A percentile compares a stretch with the other conserved stretches of the same genome.
phyloP scores from a whole-genome alignment of 2,329 filamentous ascomycete genomes.

The Ascochyta pisi region DNA sequence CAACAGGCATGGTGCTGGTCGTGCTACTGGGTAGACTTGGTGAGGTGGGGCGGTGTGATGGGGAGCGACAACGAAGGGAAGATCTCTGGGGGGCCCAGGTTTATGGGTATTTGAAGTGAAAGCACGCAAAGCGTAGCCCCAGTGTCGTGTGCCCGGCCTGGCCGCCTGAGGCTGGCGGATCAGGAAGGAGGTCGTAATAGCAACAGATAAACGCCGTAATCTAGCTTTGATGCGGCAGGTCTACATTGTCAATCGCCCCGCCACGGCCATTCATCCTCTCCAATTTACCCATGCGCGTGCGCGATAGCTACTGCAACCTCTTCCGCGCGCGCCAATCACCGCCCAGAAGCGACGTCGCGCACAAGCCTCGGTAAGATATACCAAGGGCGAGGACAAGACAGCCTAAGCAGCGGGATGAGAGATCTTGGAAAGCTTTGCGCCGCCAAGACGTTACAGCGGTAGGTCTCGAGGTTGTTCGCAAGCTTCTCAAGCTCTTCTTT shows the following conservation, averaged over 20 bases:
- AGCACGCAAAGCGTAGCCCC: slow-evolving; percentile 21
- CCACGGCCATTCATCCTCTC: slow-evolving; percentile 28
- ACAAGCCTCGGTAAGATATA: slow-evolving; percentile 26
- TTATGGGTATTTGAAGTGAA: slow-evolving; percentile 17
- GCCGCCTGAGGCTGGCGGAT: slow-evolving; percentile 19
- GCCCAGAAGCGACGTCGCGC: slow-evolving; percentile 19
- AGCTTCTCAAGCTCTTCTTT: neutral
- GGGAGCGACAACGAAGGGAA: slow-evolving; percentile 24
- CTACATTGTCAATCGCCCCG: slow-evolving; percentile 26
- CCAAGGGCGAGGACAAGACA: slow-evolving; percentile 13
- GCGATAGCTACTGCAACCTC: slow-evolving; percentile 13
- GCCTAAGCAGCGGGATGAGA: slow-evolving; percentile 18
- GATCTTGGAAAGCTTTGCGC: slow-evolving; percentile 17
- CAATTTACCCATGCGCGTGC: slow-evolving; percentile 15
- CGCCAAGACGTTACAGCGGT: neutral
- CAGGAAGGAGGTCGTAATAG: slow-evolving; percentile 28
- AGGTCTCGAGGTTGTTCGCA: neutral
- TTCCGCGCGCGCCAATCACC: slow-evolving; percentile 14
- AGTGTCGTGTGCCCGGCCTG: slow-evolving; percentile 19
- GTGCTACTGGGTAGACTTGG: slow-evolving; percentile 16
- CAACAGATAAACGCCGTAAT: slow-evolving; percentile 16
- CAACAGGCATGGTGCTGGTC: slow-evolving; percentile 35
- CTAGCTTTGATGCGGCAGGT: slow-evolving; percentile 24
- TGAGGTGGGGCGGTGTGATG: slow-evolving; percentile 12
- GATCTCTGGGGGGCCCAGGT: slow-evolving; percentile 13